Base-by-base conservation (phyloP, 176 grass and related monocot genomes). In the Phoenix dactylifera region DNA sequence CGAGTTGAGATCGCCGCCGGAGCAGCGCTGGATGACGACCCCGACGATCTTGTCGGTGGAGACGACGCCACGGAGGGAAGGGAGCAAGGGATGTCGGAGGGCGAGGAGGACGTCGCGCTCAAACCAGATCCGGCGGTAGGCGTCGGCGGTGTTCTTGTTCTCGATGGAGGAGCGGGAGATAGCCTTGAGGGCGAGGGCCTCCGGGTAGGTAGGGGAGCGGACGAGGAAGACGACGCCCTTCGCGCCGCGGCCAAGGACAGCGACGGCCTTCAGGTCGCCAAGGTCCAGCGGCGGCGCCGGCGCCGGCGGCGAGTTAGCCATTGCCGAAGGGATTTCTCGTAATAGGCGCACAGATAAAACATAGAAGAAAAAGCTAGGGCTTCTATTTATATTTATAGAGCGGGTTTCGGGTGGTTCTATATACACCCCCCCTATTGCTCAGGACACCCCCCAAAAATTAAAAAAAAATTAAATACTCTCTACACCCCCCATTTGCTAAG, bases 221-320 rank as follows among this genome's bases (percentile, higher is more conserved):
- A 98, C 76, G 55, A 79, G 82, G 75, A 98, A 98, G 24, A 98
- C 93, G 24, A 98, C 88, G 59, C 93, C 93, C 83, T 98, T 98
- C 52, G 88, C 93, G 63, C 93, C 93, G 22, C 93, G 87, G 15
- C 93, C 93, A 2, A 98, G 81, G 20, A 98, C 54, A 4, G 88
- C 85, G 39, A 98, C 56, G 35, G 88, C 93, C 74, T 51, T 74
- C 1, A 98, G 76, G 62, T 78, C 77, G 3, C 73, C 84, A 15
- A 98, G 79, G 55, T 69, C 81, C 22, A 98, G 72, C 70, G 81
- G 49, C 9, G 39, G 23, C 32, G 58, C 35, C 35, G 35, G 9
- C 9, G 20, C 20, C 20, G 20, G 20, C 20, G 35, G 10, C 12
- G 35, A 6, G 7, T 44, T 9, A 12, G 7, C 35, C 35, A 44